A percentile compares a stretch with the other conserved stretches of the same genome.
Conservation (phyloP, 306 rosid genomes). For the Casuarina glauca region DNA sequence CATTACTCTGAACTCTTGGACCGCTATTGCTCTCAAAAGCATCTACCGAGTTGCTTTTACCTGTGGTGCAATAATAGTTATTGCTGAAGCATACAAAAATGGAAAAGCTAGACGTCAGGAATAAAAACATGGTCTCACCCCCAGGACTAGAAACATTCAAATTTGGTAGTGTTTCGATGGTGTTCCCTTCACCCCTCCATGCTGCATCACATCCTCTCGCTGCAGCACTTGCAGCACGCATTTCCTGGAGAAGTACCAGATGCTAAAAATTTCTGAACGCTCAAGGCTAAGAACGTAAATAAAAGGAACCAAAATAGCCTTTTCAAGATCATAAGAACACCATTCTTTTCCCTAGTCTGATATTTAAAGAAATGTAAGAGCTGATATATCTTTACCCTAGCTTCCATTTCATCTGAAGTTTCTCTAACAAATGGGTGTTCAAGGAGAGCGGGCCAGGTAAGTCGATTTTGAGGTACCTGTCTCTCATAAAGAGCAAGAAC, state of each 20-base stretch:
- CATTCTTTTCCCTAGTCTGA: not conserved
- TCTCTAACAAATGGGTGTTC: slow-evolving; percentile 96
- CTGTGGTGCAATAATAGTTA: slow-evolving; percentile 23
- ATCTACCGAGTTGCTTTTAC: slow-evolving; percentile 33
- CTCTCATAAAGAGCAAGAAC: slow-evolving; percentile 27
- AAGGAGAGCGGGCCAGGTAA: slow-evolving; percentile 94
- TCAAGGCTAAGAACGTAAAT: not conserved
- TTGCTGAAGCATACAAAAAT: slow-evolving; percentile 12
- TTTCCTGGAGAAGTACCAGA: slow-evolving; percentile 49
- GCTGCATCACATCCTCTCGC: slow-evolving; percentile 45
- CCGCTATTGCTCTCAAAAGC: slow-evolving; percentile 43
- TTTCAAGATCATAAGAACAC: slow-evolving; percentile 5
- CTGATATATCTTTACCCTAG: slow-evolving; percentile 52
- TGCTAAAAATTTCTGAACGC: not conserved
- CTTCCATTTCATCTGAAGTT: slow-evolving; percentile 51
- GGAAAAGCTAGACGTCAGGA: not conserved
- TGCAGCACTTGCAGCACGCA: slow-evolving; percentile 44
- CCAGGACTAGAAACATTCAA: slow-evolving; percentile 37
- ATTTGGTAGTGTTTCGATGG: slow-evolving; percentile 42
- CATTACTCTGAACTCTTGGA: slow-evolving; percentile 47
- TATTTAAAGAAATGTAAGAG: slow-evolving; percentile 20
- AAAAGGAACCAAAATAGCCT: not conserved
- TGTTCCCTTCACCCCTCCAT: slow-evolving; percentile 56
- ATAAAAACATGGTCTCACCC: slow-evolving; percentile 16
- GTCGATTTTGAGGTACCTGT: slow-evolving; percentile 90